phyloP scores from a whole-genome alignment of 2,329 filamentous ascomycete species.

The Diaporthe longicolla region DNA sequence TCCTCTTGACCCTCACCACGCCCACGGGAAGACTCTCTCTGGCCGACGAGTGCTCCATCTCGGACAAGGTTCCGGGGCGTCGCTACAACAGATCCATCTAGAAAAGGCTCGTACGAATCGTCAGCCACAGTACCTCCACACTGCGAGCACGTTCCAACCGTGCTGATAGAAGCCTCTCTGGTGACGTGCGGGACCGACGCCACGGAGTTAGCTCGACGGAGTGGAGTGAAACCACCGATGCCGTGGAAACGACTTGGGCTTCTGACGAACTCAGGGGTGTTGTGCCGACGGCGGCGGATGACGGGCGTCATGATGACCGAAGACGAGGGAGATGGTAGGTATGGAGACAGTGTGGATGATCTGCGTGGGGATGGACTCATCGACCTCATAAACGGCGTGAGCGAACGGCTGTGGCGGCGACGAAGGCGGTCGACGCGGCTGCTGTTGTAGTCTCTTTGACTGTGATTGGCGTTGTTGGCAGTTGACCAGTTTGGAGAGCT shows the following conservation, averaged over 20 bases:
- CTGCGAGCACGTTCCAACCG: constrained; percentile 4
- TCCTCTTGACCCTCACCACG: background rate
- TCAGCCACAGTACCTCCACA: background rate
- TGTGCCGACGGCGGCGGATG: background rate
- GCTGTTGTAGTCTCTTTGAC: background rate
- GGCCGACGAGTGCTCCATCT: background rate
- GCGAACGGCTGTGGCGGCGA: background rate
- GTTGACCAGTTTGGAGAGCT: background rate
- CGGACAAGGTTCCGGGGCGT: background rate
- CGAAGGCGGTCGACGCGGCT: constrained; percentile 2
- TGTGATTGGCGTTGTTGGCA: background rate
- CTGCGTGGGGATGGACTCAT: background rate
- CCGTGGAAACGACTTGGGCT: background rate
- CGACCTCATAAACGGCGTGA: background rate
- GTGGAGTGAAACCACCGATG: background rate
- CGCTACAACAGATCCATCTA: background rate
- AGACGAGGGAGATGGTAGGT: background rate
- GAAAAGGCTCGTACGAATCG: background rate
- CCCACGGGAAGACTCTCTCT: too few relatives aligned
- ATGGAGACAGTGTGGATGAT: background rate
- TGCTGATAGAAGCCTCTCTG: background rate
- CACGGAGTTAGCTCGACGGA: background rate
- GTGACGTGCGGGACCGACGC: background rate
- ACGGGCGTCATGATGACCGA: background rate
- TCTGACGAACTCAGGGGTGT: background rate